Evolutionary conservation across 2,329 filamentous ascomycete genomes (phyloP), one percentile per base, ranked within the genome.

Genomic region (Xylaria sp.): DNA sequence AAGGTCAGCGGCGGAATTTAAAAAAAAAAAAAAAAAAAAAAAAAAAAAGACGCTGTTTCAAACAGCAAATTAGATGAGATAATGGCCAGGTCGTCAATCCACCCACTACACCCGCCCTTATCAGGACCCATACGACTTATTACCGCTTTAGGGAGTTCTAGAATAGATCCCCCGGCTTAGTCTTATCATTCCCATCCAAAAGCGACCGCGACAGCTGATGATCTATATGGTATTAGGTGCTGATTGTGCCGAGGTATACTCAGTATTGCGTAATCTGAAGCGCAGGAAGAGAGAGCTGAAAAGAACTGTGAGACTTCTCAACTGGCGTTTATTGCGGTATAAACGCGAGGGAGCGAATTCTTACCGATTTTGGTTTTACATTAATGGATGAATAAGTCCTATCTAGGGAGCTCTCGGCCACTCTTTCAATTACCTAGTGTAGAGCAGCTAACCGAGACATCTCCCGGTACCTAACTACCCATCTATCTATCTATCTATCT

Each of bases 41-140:
- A 16, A 57, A 23, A 32, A 53, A 18, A 25, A 25, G 18, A 32
- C 37, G 65, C 62, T 37, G 27, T 35, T 62, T 23, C 47, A 50
- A 37, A 60, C 25, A 69, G 60, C 68, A 73, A 75, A 75, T 76
- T 67, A 71, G 57, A 74, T 75, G 73, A 59, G 69, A 74, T 72
- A 74, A 75, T 73, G 68, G 37, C 58, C 54, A 16, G 2, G 12
- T 3, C 10, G n/a, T 57, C 9, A 44, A 18, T 16, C 55, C 55
- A 44, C 37, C 37, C 55, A 5, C 44, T 44, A 21, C 37, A 42
- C 54, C 59, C 60, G 69, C 62, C 61, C 71, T 75, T 75, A 75
- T 75, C 73, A 72, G 57, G 54, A 62, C 53, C 54, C 47, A 60
- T 59, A 51, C 35, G 27, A 32, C 42, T 37, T 44, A 29, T 48